phyloP scores from a whole-genome alignment of 495 filamentous ascomycete genomes.

The Bacidia rubella region DNA sequence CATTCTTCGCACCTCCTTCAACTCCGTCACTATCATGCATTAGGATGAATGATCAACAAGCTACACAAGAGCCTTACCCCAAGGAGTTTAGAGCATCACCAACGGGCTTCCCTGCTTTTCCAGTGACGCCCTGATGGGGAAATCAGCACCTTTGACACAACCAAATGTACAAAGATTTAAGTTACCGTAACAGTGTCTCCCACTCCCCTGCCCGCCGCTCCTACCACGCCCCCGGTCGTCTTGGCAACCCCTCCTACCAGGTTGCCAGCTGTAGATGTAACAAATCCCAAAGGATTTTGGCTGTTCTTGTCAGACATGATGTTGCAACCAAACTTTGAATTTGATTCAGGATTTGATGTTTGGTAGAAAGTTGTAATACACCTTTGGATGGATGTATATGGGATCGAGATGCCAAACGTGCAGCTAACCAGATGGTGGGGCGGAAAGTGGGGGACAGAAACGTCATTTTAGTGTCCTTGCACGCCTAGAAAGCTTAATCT shows the following conservation, averaged over 20 bases:
- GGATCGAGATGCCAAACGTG: too few relatives aligned
- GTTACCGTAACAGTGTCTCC: slow-evolving; percentile 45
- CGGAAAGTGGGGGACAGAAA: too few relatives aligned
- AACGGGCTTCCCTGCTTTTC: slow-evolving; percentile 48
- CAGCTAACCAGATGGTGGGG: too few relatives aligned
- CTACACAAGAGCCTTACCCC: slow-evolving; percentile 19
- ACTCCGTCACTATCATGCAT: slow-evolving; percentile 30
- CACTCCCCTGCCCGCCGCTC: slow-evolving; percentile 49
- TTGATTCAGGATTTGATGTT: not conserved
- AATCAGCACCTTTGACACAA: too few relatives aligned
- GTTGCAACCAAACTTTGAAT: not conserved
- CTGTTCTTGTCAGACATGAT: slow-evolving; percentile 13
- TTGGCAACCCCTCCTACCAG: slow-evolving; percentile 49
- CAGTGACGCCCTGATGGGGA: slow-evolving; percentile 44
- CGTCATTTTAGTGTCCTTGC: too few relatives aligned
- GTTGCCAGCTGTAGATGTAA: slow-evolving; percentile 42
- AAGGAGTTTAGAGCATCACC: slow-evolving; percentile 50
- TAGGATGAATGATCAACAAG: not conserved
- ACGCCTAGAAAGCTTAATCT: too few relatives aligned
- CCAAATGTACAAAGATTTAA: too few relatives aligned
- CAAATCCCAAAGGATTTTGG: slow-evolving; percentile 28
- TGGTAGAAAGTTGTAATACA: too few relatives aligned
- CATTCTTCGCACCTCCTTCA: slow-evolving; percentile 54
- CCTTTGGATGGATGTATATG: too few relatives aligned
- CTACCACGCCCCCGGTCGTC: slow-evolving; percentile 55